Evolutionary conservation across 2,329 filamentous ascomycete species (phyloP).

Genomic region (Metarhizium humberi): DNA sequence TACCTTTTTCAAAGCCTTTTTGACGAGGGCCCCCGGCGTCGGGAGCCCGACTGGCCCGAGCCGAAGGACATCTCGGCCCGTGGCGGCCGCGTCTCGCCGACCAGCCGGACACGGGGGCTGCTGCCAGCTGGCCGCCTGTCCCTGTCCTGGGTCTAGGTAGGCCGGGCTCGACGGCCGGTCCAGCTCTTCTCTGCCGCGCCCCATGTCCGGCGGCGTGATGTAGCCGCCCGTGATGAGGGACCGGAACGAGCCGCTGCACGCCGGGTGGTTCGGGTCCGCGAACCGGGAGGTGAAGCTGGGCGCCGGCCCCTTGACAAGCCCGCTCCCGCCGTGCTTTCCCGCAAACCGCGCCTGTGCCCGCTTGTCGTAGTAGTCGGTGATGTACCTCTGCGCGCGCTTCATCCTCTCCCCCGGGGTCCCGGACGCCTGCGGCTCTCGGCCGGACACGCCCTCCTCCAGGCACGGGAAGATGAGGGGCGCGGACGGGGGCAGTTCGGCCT

Average conservation of each 20-base stretch:
- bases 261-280: constrained; percentile 10
- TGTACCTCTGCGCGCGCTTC: background rate
- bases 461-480: background rate
- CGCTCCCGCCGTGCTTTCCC: constrained; percentile 2
- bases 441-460: background rate
- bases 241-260: constrained; percentile 8
- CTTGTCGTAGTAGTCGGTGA: constrained; percentile 3
- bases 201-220: constrained; percentile 6
- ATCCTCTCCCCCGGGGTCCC: background rate
- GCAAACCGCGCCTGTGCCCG: constrained; percentile 5
- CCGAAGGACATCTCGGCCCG: background rate
- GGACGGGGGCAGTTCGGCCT: background rate
- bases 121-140: no score
- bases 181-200: background rate
- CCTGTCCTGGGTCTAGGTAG: no score
- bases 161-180: no score
- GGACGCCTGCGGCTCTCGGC: background rate
- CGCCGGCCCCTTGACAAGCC: background rate
- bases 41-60: background rate
- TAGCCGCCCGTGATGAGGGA: constrained; percentile 10
- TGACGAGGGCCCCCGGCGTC: background rate
- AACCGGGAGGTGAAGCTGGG: constrained; percentile 7
- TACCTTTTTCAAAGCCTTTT: background rate
- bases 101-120: no score
- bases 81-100: background rate